Evolutionary conservation across 768 basidiomycete genomes (phyloP).

Genomic region (Aureoboletus auriporus): DNA sequence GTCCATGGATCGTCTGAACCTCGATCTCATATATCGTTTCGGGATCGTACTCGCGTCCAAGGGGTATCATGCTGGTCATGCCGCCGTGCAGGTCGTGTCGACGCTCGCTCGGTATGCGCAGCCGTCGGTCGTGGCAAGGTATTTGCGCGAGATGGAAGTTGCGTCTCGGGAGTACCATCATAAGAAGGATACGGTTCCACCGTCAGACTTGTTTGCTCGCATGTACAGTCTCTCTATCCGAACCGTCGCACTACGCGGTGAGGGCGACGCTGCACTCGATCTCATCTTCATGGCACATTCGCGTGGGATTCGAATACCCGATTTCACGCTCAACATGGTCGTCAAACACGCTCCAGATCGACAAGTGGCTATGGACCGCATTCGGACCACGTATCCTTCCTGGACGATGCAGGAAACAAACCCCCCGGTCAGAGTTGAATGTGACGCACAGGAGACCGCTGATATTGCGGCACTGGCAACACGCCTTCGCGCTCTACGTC

Average conservation of each 20-base stretch:
- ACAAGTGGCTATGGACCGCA: constrained; percentile 5
- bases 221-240: constrained; percentile 40
- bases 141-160: constrained; percentile 33
- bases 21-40: constrained; percentile 39
- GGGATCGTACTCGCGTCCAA: constrained; percentile 43
- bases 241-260: constrained; percentile 36
- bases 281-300: constrained; percentile 37
- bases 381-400: constrained; percentile 10
- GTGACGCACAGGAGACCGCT: not conserved
- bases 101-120: constrained; percentile 42
- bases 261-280: constrained; percentile 39
- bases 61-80: constrained; percentile 34
- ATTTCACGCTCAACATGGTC: constrained; percentile 33
- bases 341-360: constrained; percentile 23
- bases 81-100: constrained; percentile 28
- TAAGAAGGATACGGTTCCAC: not conserved
- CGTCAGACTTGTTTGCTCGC: constrained; percentile 9
- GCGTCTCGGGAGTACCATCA: constrained; percentile 10
- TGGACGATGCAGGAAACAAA: constrained; percentile 2
- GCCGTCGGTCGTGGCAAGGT: constrained; percentile 31
- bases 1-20: constrained; percentile 25
- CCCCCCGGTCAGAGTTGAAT: not conserved
- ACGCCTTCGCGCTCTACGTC: constrained; percentile 24
- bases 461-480: constrained; percentile 13
- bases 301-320: constrained; percentile 29